These are phyloP conservation scores for Arctostaphylos glauca DNA, from an alignment of 148 eudicot species.

Conservation along the genomic window DNA sequence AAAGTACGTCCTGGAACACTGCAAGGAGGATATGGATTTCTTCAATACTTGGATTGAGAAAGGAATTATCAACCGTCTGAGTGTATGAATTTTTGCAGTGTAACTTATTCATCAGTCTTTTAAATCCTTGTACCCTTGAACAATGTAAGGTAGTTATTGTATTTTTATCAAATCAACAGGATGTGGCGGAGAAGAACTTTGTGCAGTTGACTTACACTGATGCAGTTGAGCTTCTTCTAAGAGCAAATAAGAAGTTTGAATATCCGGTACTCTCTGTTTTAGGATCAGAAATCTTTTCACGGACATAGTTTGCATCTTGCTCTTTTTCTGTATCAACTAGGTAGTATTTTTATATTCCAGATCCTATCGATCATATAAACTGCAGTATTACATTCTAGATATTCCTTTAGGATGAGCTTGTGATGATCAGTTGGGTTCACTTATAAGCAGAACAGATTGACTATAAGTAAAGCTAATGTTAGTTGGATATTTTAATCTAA, in stretches of 20 bases:
- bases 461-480: neutral
- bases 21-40: constrained; percentile 99
- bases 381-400: neutral
- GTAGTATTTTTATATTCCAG: neutral
- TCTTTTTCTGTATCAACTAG: neutral
- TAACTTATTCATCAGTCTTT: constrained; percentile 5
- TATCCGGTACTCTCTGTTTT: constrained; percentile 57
- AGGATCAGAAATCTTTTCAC: neutral
- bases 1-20: constrained; percentile 79
- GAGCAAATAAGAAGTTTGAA: constrained; percentile 82
- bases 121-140: neutral
- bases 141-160: neutral
- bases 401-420: neutral
- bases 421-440: neutral
- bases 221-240: constrained; percentile 77
- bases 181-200: constrained; percentile 79
- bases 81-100: constrained; percentile 43
- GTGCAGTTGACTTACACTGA: constrained; percentile 95
- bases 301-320: neutral
- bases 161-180: constrained; percentile 46
- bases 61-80: constrained; percentile 77
- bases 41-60: constrained; percentile 96
- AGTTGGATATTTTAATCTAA: neutral
- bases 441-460: neutral
- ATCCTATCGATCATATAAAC: neutral